Evolutionary conservation across 768 basidiomycete genomes (phyloP).

Genomic region (Hygrocybe punicea): DNA sequence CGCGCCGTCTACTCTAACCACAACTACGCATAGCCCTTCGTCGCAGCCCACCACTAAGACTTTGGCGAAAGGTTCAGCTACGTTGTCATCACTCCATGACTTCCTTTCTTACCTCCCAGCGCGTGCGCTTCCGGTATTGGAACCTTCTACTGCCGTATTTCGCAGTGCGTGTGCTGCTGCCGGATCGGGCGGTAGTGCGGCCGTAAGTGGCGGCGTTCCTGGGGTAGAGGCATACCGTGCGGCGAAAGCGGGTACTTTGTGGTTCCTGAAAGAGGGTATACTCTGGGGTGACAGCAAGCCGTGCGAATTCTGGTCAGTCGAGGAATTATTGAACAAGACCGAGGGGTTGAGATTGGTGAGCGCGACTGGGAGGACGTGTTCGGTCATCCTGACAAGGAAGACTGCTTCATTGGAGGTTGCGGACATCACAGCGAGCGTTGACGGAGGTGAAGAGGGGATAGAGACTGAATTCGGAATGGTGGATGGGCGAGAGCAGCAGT

Average conservation of each 20-base stretch:
- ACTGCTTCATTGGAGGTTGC: constrained; percentile 15
- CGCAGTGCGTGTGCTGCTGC: constrained; percentile 49
- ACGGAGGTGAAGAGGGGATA: constrained; percentile 43
- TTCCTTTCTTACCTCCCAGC: constrained; percentile 49
- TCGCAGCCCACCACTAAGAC: constrained; percentile 22
- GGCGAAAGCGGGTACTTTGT: constrained; percentile 68
- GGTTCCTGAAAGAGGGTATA: constrained; percentile 67
- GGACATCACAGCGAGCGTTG: constrained; percentile 37
- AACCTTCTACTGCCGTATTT: constrained; percentile 52
- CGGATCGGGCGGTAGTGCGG: constrained; percentile 23
- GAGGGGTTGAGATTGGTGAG: constrained; percentile 55
- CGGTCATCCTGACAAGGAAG: constrained; percentile 51
- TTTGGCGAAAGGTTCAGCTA: constrained; percentile 51
- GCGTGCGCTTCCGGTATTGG: constrained; percentile 35
- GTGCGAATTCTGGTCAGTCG: constrained; percentile 70
- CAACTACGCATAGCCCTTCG: constrained; percentile 28
- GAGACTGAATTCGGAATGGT: constrained; percentile 72
- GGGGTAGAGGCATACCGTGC: constrained; percentile 67
- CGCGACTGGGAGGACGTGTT: constrained; percentile 65
- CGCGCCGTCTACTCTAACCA: constrained; percentile 44
- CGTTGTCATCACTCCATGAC: constrained; percentile 45
- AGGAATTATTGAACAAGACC: constrained; percentile 48
- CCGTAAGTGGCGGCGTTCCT: constrained; percentile 46
- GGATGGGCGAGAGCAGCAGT: constrained; percentile 64
- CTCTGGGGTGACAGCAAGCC: constrained; percentile 75